Percentiles rank a stretch among this genome's conserved stretches.
Conservation (phyloP, 2,329 filamentous ascomycete genomes). For the Tolypocladium cylindrosporum region DNA sequence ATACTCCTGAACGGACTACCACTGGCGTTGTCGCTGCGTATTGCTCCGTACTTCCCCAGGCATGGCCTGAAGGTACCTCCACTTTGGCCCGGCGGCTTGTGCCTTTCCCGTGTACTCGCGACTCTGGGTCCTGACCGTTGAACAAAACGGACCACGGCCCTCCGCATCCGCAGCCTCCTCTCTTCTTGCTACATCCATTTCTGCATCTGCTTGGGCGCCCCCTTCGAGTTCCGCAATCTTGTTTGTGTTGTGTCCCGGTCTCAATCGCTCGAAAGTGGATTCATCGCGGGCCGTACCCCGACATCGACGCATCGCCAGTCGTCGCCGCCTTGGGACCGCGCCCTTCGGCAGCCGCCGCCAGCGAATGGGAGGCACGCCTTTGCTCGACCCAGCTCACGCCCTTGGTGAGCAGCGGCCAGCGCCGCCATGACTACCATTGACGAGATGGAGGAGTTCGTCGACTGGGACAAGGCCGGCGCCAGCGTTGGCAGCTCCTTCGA, state of each 20-base stretch:
- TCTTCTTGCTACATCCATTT: background rate
- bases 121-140: background rate
- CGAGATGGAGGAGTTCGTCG: constrained; percentile 53
- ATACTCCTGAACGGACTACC: too few relatives aligned
- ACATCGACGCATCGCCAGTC: background rate
- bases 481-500: constrained; percentile 21
- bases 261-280: background rate
- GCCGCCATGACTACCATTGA: constrained; percentile 28
- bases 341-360: constrained; percentile 3
- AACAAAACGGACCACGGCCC: constrained; percentile 2
- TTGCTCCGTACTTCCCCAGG: background rate
- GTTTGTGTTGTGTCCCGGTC: background rate
- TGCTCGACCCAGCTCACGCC: constrained; percentile 6
- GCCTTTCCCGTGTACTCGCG: background rate
- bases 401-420: background rate
- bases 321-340: background rate
- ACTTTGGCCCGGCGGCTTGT: background rate
- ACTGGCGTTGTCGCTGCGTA: background rate
- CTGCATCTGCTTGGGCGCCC: background rate
- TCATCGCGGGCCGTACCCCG: too few relatives aligned
- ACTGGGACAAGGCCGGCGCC: constrained; percentile 45
- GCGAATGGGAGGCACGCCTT: constrained; percentile 5
- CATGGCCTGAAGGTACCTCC: background rate
- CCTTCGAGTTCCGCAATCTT: background rate
- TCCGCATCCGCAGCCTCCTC: background rate